phyloP scores from a whole-genome alignment of 2,329 filamentous ascomycete genomes.

The Alternaria longipes region DNA sequence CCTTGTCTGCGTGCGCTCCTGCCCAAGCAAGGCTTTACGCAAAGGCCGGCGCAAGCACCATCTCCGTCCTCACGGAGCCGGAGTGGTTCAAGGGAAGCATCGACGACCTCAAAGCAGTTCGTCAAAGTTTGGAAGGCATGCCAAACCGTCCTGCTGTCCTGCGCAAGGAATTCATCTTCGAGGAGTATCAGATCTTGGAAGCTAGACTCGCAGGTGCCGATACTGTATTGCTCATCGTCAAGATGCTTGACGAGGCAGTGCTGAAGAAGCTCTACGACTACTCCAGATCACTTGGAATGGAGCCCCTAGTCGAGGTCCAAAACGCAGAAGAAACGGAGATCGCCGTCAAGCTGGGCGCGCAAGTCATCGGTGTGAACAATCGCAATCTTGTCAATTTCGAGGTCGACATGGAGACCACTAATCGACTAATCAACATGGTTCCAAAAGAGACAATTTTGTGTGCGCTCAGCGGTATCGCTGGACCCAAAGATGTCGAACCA shows the following conservation, averaged over 20 bases:
- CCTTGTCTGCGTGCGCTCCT: conserved; percentile 85
- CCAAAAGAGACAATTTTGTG: conserved; percentile 87
- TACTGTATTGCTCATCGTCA: conserved; percentile 94
- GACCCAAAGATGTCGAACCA: conserved; percentile 83
- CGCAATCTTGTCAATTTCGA: conserved; percentile 96
- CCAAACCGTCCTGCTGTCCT: conserved; percentile 90
- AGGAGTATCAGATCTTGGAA: conserved; percentile 97
- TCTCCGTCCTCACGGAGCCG: conserved; percentile 97
- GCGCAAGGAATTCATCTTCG: conserved; percentile 96
- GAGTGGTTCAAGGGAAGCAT: conserved; percentile 99
- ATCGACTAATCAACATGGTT: conserved; percentile 85
- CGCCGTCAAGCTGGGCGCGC: conserved; percentile 84
- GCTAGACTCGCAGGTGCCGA: conserved; percentile 92
- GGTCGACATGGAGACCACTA: conserved; percentile 92
- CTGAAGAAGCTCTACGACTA: conserved; percentile 86
- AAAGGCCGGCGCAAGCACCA: conserved; percentile 91
- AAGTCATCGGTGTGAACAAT: conserved; percentile 97
- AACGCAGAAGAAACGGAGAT: conserved; percentile 91
- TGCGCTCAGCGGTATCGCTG: conserved; percentile 92
- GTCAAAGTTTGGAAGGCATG: conserved; percentile 89
- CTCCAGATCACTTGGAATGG: conserved; percentile 91
- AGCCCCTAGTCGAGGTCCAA: conserved; percentile 96
- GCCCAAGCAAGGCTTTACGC: conserved; percentile 92
- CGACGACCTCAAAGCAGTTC: conserved; percentile 86
- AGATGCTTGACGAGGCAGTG: conserved; percentile 85